Base-by-base conservation (phyloP, 2,329 filamentous ascomycete genomes). In the Aspergillus sojae region DNA sequence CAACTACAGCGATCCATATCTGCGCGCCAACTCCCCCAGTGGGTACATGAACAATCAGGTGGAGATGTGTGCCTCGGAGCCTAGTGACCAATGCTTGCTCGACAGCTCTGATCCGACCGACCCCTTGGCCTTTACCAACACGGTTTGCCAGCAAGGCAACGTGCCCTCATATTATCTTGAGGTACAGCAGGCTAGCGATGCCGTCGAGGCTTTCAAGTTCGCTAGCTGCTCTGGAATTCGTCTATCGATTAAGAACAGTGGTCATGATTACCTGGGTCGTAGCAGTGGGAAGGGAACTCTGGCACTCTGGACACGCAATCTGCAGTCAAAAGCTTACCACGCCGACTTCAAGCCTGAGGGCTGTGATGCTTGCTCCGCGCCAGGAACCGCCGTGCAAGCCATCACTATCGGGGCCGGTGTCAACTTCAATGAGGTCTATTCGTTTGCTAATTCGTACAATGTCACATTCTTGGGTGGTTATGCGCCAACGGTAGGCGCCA, bases 181-280 rank as follows among this genome's bases (percentile, higher is more conserved):
- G 52, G 58, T 67, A 4, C 53, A 56, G 16, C 23, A 58, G 23
- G 61, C 56, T 9, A 26, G 30, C 3, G 65, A 68, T 46, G 62
- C 67, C 32, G 28, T 58, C 4, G 57, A 58, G 23, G 65, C 63
- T 2, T 52, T 63, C 46, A 41, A 55, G n/a, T 70, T 58, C 58
- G 60, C 67, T 14, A 46, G 48, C 56, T 61, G 53, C 50, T 63
- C 62, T 1, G 62, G 64, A 23, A 60, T 58, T 19, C 62, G 55
- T 16, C 36, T 70, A 3, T 58, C 55, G 12, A 71, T 78, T 58
- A 75, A 77, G 63, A 77, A 77, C 52, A 75, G 68, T 46, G 76
- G 76, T 4, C 75, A 78, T 59, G 76, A 77, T 48, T 77, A 72
- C 57, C 69, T 76, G 63, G 71, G 70, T 9, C 72, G 75, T 34